phyloP scores from a whole-genome alignment of 2,329 filamentous ascomycete species.

The Phoma sp. region DNA sequence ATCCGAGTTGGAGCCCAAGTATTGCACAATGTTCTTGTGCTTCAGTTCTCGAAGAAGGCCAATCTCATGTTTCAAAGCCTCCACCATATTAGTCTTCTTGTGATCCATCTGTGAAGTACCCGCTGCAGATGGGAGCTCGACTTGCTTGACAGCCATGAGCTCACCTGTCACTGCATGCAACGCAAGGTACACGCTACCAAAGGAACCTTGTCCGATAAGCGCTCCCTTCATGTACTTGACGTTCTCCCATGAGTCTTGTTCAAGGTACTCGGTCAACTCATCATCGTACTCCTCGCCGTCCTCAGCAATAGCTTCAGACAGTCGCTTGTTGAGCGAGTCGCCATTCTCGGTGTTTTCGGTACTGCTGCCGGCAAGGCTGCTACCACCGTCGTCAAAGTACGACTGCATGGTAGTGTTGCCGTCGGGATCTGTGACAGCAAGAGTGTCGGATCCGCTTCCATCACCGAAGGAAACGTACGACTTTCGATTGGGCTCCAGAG shows the following conservation, averaged over 20 bases:
- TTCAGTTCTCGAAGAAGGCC: constrained; percentile 90
- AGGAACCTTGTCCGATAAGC: constrained; percentile 94
- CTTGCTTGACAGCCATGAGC: constrained; percentile 97
- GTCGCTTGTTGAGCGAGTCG: constrained; percentile 79
- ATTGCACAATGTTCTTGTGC: constrained; percentile 97
- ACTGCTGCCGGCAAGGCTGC: constrained; percentile 73
- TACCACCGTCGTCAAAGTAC: constrained; percentile 83
- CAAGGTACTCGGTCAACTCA: constrained; percentile 86
- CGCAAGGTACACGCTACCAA: constrained; percentile 93
- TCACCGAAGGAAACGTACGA: constrained; percentile 88
- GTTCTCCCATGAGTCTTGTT: constrained; percentile 92
- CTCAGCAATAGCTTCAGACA: constrained; percentile 83
- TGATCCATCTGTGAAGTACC: constrained; percentile 76
- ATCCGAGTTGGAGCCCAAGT: constrained; percentile 92
- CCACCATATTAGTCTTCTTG: constrained; percentile 97
- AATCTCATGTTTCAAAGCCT: constrained; percentile 96
- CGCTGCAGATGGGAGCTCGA: constrained; percentile 83
- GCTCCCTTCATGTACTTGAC: constrained; percentile 99
- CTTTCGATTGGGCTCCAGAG: constrained; percentile 85
- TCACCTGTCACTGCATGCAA: constrained; percentile 96
- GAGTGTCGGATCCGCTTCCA: constrained; percentile 72
- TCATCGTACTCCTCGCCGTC: constrained; percentile 93
- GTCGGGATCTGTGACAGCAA: constrained; percentile 79
- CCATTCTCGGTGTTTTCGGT: constrained; percentile 62
- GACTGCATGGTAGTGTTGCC: constrained; percentile 72